Percentiles rank a stretch among this genome's conserved stretches.
These are phyloP conservation scores for Maudiozyma pseudohumilis DNA, from an alignment of 805 yeast species.

Conservation along the genomic window DNA sequence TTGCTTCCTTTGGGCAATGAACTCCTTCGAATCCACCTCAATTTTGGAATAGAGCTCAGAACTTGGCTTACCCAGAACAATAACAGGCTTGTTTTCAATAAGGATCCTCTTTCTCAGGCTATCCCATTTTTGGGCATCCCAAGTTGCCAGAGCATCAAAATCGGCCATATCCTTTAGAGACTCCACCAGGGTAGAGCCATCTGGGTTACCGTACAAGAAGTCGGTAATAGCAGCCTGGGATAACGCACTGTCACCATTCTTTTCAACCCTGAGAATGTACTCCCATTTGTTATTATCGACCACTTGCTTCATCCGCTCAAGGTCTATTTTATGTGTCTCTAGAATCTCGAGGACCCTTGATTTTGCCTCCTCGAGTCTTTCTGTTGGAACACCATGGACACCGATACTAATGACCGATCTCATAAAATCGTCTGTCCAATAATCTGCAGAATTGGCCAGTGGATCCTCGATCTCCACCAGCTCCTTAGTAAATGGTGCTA, in stretches of 20 bases:
- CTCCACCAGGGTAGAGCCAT: constrained; percentile 47
- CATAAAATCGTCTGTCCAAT: constrained; percentile 64
- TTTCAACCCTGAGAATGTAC: constrained; percentile 52
- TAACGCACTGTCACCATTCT: constrained; percentile 44
- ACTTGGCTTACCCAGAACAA: constrained; percentile 65
- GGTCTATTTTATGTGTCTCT: constrained; percentile 51
- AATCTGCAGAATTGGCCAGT: constrained; percentile 58
- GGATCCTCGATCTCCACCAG: constrained; percentile 81
- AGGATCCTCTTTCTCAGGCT: constrained; percentile 42
- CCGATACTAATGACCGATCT: constrained; percentile 46
- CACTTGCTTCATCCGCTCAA: constrained; percentile 55
- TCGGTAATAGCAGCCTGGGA: constrained; percentile 64
- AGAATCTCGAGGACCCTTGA: constrained; percentile 41
- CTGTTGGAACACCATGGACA: constrained; percentile 70
- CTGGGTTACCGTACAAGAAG: constrained; percentile 65
- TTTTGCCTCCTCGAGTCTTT: constrained; percentile 45
- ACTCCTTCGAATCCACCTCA: constrained; percentile 41
- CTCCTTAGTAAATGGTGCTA: constrained; percentile 60
- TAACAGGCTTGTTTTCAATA: constrained; percentile 50
- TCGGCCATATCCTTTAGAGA: constrained; percentile 50
- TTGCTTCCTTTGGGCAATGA: constrained; percentile 40
- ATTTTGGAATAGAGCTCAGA: constrained; percentile 40
- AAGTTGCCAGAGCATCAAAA: constrained; percentile 39
- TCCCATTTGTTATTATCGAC: constrained; percentile 56
- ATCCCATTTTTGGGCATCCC: constrained; percentile 67